Percentiles rank a stretch among this genome's conserved stretches.
Evolutionary conservation across 129 eudicot species (phyloP).

Genomic region (Flaveria sonorensis): DNA sequence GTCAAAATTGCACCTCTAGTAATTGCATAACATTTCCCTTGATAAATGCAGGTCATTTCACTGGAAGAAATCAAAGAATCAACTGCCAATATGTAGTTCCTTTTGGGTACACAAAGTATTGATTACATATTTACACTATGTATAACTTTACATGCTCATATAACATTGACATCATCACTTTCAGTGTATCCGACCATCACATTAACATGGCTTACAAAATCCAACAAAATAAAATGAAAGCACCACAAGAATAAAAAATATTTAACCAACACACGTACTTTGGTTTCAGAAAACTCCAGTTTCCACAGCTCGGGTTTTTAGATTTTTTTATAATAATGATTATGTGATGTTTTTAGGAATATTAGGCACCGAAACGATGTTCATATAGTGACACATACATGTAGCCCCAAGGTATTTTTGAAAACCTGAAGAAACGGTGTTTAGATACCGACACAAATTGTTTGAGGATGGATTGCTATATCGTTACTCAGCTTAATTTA

Average conservation of each 20-base stretch:
- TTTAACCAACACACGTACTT: background rate
- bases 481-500: too few relatives aligned
- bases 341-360: background rate
- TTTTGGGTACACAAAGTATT: constrained; percentile 3
- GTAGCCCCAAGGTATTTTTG: background rate
- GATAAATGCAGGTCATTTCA: constrained; percentile 57
- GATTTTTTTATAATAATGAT: background rate
- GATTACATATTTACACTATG: constrained; percentile 1
- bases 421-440: background rate
- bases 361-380: constrained; percentile 13
- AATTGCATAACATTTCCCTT: constrained; percentile 2
- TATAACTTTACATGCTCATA: constrained; percentile 12
- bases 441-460: too few relatives aligned
- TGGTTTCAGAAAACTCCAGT: background rate
- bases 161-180: background rate
- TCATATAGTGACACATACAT: constrained; percentile 2
- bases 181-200: constrained; percentile 1
- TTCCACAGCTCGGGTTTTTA: background rate
- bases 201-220: constrained; percentile 15
- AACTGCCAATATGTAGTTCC: constrained; percentile 69
- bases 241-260: background rate
- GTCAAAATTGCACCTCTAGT: background rate
- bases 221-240: background rate
- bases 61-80: constrained; percentile 76
- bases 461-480: too few relatives aligned